These are phyloP conservation scores for Dendrobium nobile DNA, from an alignment of 106 monocot genomes.

Conservation along the genomic window DNA sequence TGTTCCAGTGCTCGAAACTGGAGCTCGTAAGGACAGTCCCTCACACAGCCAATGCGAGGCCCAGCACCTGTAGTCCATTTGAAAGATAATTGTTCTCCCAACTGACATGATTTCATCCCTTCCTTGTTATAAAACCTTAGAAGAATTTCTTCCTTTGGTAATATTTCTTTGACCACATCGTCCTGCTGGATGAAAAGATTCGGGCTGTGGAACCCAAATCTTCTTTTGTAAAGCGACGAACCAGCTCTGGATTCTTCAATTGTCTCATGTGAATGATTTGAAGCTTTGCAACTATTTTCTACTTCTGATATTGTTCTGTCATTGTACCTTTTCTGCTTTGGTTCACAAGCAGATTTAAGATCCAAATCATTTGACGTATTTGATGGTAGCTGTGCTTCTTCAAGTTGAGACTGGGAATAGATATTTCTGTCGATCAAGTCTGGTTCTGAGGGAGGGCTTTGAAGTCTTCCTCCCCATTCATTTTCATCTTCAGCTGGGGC, in stretches of 20 bases:
- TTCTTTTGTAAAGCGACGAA: neutral
- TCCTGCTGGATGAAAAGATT: neutral
- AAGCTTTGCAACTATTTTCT: neutral
- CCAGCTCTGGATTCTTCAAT: neutral
- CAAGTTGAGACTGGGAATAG: neutral
- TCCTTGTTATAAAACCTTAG: neutral
- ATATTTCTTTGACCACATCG: neutral
- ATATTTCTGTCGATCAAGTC: neutral
- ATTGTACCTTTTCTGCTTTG: neutral
- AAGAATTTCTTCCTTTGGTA: neutral
- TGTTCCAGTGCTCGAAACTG: constrained; percentile 36
- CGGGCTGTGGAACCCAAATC: neutral
- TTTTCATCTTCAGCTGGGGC: neutral
- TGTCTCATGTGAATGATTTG: neutral
- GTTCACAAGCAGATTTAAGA: neutral
- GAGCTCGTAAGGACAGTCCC: constrained; percentile 35
- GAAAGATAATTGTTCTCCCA: constrained; percentile 17
- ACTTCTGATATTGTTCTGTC: neutral
- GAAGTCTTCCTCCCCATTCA: neutral
- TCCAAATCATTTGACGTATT: neutral
- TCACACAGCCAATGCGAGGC: constrained; percentile 39
- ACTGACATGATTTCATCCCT: constrained; percentile 7
- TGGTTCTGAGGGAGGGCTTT: too few relatives aligned
- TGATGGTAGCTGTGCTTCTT: neutral
- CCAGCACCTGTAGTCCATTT: constrained; percentile 38